Evolutionary conservation across 495 filamentous ascomycete genomes (phyloP).

Genomic region (Podospora anserina): DNA sequence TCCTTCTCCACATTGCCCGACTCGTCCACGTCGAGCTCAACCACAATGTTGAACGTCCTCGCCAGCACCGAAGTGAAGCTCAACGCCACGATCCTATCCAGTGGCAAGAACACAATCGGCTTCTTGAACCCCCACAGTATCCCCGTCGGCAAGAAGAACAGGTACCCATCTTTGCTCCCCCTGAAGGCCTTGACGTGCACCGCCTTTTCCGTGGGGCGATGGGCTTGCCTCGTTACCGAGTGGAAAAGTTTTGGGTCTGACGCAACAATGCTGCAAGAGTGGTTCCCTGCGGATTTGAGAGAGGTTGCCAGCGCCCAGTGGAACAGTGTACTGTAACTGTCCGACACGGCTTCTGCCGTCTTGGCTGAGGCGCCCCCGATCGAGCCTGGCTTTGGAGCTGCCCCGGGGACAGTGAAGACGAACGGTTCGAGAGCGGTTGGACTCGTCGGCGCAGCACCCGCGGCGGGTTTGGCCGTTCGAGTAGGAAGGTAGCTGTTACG

Average conservation of each 20-base stretch:
- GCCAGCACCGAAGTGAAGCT: constrained; percentile 89
- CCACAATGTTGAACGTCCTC: constrained; percentile 88
- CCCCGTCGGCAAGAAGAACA: constrained; percentile 83
- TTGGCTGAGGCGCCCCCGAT: constrained; percentile 44
- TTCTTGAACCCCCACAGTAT: constrained; percentile 97
- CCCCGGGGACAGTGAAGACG: constrained; percentile 77
- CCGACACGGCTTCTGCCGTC: constrained; percentile 53
- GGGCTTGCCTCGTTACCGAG: constrained; percentile 71
- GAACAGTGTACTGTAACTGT: constrained; percentile 59
- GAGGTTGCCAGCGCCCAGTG: constrained; percentile 62
- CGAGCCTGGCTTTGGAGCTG: constrained; percentile 62
- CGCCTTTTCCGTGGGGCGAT: constrained; percentile 86
- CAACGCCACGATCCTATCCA: constrained; percentile 72
- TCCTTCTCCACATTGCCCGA: constrained; percentile 54
- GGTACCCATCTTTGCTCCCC: constrained; percentile 90
- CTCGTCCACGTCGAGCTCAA: constrained; percentile 52
- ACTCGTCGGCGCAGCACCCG: constrained; percentile 29
- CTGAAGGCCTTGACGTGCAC: constrained; percentile 88
- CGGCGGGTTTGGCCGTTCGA: constrained; percentile 23
- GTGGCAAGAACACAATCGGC: constrained; percentile 80
- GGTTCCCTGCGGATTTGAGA: constrained; percentile 52
- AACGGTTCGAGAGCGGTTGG: constrained; percentile 58
- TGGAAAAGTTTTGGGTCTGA: constrained; percentile 74
- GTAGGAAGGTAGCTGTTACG: constrained; percentile 53
- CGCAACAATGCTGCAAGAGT: constrained; percentile 56